A percentile compares a stretch with the other conserved stretches of the same genome.
Conservation (phyloP, 768 basidiomycete species). For the Kwoniella dendrophila region DNA sequence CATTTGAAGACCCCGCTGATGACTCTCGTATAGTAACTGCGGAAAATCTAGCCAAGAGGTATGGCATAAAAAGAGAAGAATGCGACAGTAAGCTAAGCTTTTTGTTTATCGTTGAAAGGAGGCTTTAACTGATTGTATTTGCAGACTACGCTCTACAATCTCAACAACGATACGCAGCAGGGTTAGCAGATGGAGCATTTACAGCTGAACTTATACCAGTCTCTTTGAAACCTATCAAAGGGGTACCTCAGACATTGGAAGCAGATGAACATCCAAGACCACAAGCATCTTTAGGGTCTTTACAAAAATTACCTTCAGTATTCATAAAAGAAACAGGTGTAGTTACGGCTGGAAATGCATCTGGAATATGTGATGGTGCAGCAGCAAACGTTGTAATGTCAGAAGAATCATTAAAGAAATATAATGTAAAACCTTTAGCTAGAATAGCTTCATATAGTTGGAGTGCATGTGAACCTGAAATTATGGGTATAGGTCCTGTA, state of each 20-base stretch:
- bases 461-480: conserved; percentile 57
- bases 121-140: not conserved
- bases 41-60: conserved; percentile 58
- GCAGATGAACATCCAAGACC: conserved; percentile 58
- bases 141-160: conserved; percentile 54
- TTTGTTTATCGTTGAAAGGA: not conserved
- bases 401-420: conserved; percentile 52
- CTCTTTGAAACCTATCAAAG: conserved; percentile 45
- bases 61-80: conserved; percentile 56
- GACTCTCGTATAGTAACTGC: conserved; percentile 49
- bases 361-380: conserved; percentile 58
- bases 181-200: conserved; percentile 51
- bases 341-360: conserved; percentile 57
- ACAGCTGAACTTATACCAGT: conserved; percentile 44
- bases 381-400: conserved; percentile 58
- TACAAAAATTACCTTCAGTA: conserved; percentile 53
- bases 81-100: conserved; percentile 51
- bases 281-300: conserved; percentile 49
- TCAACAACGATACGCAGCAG: conserved; percentile 55
- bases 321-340: conserved; percentile 55
- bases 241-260: conserved; percentile 36
- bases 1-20: conserved; percentile 2
- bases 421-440: conserved; percentile 56
- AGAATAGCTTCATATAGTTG: conserved; percentile 56
- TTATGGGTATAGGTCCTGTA: conserved; percentile 59